Evolutionary conservation across 73 alveolate species (phyloP).

Genomic region (Breviolum minutum): DNA sequence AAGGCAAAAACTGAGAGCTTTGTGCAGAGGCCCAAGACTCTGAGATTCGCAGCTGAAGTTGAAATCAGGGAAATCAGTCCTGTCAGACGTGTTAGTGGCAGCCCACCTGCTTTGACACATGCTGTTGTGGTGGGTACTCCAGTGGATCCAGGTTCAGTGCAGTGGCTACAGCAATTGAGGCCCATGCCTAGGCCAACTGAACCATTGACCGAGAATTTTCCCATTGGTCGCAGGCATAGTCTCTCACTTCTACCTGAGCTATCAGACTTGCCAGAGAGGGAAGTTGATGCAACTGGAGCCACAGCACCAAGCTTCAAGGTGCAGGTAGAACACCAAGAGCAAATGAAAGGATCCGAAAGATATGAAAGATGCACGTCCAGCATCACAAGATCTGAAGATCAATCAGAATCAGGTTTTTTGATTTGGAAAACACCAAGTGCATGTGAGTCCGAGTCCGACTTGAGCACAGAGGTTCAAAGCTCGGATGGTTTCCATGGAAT

Average conservation of each 20-base stretch:
- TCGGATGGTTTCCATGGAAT: neutral
- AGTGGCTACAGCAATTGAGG: neutral
- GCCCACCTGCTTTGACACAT: neutral
- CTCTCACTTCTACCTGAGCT: no score
- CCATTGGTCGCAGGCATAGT: neutral
- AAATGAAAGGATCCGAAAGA: no score
- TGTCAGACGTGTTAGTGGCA: neutral
- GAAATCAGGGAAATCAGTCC: constrained; percentile 10
- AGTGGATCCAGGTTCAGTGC: neutral
- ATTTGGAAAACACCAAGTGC: neutral
- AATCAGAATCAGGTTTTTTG: neutral
- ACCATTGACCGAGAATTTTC: neutral
- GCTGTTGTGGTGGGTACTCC: neutral
- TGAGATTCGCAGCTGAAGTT: neutral
- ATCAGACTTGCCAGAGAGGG: no score
- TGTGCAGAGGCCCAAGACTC: neutral
- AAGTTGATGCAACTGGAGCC: no score
- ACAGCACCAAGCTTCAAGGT: no score
- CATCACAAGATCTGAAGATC: neutral
- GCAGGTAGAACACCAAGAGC: no score
- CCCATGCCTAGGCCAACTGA: neutral
- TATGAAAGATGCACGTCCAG: no score
- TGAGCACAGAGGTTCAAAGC: no score
- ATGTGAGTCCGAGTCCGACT: no score
- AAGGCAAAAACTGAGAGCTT: constrained; percentile 17